Evolutionary conservation across 1,284 basidiomycete genomes (phyloP), one percentile per base, ranked within the genome.

Genomic region (Malassezia vespertilionis): DNA sequence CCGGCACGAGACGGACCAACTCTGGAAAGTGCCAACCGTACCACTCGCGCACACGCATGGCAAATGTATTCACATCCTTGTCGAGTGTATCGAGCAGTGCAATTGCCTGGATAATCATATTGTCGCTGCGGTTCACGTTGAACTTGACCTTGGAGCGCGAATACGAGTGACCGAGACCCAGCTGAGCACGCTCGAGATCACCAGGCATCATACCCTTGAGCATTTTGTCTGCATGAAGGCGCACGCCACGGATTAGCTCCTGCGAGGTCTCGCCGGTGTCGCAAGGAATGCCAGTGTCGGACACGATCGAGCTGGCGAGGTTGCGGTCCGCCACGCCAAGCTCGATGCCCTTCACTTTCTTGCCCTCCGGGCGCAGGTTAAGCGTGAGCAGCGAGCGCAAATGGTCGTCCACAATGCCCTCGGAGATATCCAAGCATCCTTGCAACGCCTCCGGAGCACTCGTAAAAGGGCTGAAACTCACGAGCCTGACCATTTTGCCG

Each of bases 1-100:
- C 93, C 51, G 89, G 81, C 1, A 96, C 88, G 63, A 97, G 77
- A 65, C 80, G 84, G 75, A 93, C 81, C 57, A 97, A 83, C 75
- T 99, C 93, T 40, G 91, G 91, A 77, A 95, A 99, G 74, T 97
- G 93, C 78, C 93, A 97, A n/a, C 93, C 91, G 73, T 97, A 97
- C 93, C 93, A 97, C 73, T 97, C 91, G 60, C 91, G 79, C 44
- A 95, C 82, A 44, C 91, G 84, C 91, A 97, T 97, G 21, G 89
- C 84, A 72, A 97, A 96, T 21, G 91, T 82, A 77, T 97, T 97
- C 72, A 97, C 89, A 73, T 97, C 91, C 78, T 96, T 97, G 80
- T 97, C 91, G 70, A 97, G 83, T 70, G 95, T 90, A 76, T 97
- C 91, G 65, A 96, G 85, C 46, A 96, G 82, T 2, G 91, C 86